Base-by-base conservation (phyloP, 352 stramenopile genomes). In the Pythium angustatum region DNA sequence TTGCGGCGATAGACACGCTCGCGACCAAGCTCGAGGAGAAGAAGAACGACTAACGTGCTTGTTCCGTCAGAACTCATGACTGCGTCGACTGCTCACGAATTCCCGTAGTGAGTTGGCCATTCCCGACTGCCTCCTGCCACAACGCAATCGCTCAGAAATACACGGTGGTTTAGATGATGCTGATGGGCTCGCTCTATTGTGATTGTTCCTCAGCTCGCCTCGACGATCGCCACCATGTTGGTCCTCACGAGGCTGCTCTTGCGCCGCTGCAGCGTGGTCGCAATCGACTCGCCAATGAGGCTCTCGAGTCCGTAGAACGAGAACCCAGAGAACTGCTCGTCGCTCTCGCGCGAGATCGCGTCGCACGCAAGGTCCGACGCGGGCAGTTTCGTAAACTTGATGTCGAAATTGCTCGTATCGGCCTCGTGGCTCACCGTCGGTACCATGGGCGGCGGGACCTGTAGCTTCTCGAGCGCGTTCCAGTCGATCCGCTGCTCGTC, bases 371-470 rank as follows among this genome's bases (percentile, higher is more conserved):
- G 71, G 50, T 94, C 81, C n/a, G 71, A 73, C 17, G 80, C 66
- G 12, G 86, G 70, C 66, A 93, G 74, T 30, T 74, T 75, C 5
- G 85, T 97, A 58, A 94, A 99, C 64, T 98, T 93, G 51, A 87
- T 75, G 73, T 98, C 91, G 75, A 99, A 98, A 85, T 99, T 93
- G 43, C 84, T 81, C 24, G 97, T 94, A 72, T 98, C 96, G 2
- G 87, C 73, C 59, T 98, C 91, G 62, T 90, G 78, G 31, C 85
- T 75, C 34, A 99, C 87, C 14, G 70, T 83, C 15, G 96, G 93
- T 22, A 92, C 80, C 67, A 97, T 91, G 0, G 96, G 96, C 43
- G 96, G 95, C 61, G 83, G 56, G 44, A 98, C 72, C 64, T 94
- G 78, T 56, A 96, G 88, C 44, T 81, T 83, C 76, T 97, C 90